Evolutionary conservation across 1,284 basidiomycete genomes (phyloP).

Genomic region (Jaminaea rosea): DNA sequence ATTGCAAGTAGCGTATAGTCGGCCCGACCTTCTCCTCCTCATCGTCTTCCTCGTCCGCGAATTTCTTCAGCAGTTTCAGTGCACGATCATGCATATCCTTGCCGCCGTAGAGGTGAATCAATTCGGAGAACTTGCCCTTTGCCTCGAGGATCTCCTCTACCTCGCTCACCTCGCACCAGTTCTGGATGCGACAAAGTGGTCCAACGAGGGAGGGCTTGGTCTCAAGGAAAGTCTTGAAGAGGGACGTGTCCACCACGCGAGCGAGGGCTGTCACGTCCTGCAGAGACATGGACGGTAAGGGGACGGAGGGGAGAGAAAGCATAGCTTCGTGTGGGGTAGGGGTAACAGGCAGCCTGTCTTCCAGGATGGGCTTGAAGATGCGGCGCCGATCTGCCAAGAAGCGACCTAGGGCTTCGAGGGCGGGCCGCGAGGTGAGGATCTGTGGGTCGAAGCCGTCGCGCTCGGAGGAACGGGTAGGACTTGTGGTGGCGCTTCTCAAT

Average conservation of each 20-base stretch:
- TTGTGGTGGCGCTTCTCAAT: neutral
- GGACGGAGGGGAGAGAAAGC: conserved; percentile 22
- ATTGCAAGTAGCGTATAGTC: conserved; percentile 81
- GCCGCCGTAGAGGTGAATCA: conserved; percentile 83
- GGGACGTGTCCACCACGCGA: conserved; percentile 86
- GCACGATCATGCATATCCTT: conserved; percentile 92
- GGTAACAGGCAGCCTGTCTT: conserved; percentile 10
- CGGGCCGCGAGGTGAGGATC: neutral
- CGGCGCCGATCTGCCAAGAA: conserved; percentile 44
- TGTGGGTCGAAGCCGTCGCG: neutral
- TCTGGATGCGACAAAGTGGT: conserved; percentile 77
- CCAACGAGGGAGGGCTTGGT: conserved; percentile 75
- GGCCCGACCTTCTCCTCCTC: conserved; percentile 69
- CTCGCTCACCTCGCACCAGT: conserved; percentile 94
- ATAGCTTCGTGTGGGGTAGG: conserved; percentile 20
- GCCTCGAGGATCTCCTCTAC: conserved; percentile 64
- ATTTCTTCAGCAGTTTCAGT: conserved; percentile 64
- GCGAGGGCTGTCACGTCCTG: conserved; percentile 55
- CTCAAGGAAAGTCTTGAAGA: conserved; percentile 86
- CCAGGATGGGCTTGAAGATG: conserved; percentile 38
- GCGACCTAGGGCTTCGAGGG: conserved; percentile 39
- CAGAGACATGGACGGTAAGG: conserved; percentile 23
- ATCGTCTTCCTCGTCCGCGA: conserved; percentile 62
- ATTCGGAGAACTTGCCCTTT: conserved; percentile 65
- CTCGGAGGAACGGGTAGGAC: neutral